phyloP scores from a whole-genome alignment of 2,329 filamentous ascomycete species.

The Trichoderma oligosporum region DNA sequence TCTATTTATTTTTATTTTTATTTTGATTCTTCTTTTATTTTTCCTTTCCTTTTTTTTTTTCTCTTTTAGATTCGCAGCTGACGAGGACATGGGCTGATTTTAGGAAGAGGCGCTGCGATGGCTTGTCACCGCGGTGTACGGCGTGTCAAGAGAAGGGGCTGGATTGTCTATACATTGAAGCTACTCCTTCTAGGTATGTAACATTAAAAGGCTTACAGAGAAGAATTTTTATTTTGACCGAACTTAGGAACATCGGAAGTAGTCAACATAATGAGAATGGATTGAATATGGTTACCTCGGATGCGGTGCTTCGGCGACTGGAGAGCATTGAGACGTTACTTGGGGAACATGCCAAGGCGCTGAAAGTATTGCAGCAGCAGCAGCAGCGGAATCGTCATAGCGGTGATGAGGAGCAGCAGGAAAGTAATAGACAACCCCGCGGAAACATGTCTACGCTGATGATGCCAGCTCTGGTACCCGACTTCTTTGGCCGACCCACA shows the following conservation, averaged over 20 bases:
- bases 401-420: not conserved
- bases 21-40: too few species aligned
- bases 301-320: constrained; percentile 9
- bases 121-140: constrained; percentile 1
- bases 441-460: not conserved
- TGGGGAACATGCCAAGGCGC: constrained; percentile 7
- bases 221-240: not conserved
- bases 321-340: constrained; percentile 13
- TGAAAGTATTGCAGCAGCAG: constrained; percentile 7
- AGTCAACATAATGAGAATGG: not conserved
- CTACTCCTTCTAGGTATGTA: constrained; percentile 6
- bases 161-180: constrained; percentile 6
- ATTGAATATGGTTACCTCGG: not conserved
- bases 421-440: too few species aligned
- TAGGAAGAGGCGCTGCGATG: constrained; percentile 16
- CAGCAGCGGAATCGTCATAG: too few species aligned
- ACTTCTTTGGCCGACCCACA: not conserved
- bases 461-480: not conserved
- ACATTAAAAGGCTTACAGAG: too few species aligned
- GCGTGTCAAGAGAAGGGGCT: constrained; percentile 3
- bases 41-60: too few species aligned
- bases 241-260: not conserved
- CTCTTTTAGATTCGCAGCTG: too few species aligned
- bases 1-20: too few species aligned
- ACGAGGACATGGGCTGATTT: not conserved